These are phyloP conservation scores for Kurtzmaniella natalensis DNA, from an alignment of 1,139 yeast species.

Conservation along the genomic window DNA sequence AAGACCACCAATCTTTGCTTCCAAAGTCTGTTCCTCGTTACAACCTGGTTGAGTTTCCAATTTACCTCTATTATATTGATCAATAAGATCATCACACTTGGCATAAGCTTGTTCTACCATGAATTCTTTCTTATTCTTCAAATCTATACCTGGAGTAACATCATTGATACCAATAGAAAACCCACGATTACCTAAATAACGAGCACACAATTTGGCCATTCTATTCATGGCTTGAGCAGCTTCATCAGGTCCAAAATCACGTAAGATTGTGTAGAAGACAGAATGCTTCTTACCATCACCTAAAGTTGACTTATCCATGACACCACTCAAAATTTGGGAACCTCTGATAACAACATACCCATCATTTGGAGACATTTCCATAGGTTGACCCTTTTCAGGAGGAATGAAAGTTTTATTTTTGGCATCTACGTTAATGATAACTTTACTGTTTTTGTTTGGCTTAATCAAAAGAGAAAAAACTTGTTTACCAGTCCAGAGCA, in stretches of 20 bases:
- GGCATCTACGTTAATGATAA: slow-evolving; percentile 87
- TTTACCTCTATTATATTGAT: slow-evolving; percentile 74
- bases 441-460: slow-evolving; percentile 74
- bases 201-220: slow-evolving; percentile 96
- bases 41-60: slow-evolving; percentile 99
- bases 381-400: slow-evolving; percentile 59
- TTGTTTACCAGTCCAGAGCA: slow-evolving; percentile 97
- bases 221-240: slow-evolving; percentile 97
- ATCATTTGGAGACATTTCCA: slow-evolving; percentile 97
- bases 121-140: slow-evolving; percentile 74
- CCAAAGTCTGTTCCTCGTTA: slow-evolving; percentile 96
- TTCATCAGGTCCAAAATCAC: slow-evolving; percentile 94
- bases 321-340: slow-evolving; percentile 84
- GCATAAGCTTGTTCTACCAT: slow-evolving; percentile 89
- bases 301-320: slow-evolving; percentile 92
- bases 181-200: slow-evolving; percentile 91
- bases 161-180: slow-evolving; percentile 97
- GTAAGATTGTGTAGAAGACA: slow-evolving; percentile 86
- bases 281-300: slow-evolving; percentile 99
- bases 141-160: slow-evolving; percentile 86
- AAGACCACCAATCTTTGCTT: slow-evolving; percentile 94
- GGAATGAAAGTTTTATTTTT: slow-evolving; percentile 88
- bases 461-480: slow-evolving; percentile 81
- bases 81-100: slow-evolving; percentile 89
- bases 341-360: slow-evolving; percentile 91